Conservation (phyloP, 1,284 basidiomycete species). For the Neonothopanus nambi region DNA sequence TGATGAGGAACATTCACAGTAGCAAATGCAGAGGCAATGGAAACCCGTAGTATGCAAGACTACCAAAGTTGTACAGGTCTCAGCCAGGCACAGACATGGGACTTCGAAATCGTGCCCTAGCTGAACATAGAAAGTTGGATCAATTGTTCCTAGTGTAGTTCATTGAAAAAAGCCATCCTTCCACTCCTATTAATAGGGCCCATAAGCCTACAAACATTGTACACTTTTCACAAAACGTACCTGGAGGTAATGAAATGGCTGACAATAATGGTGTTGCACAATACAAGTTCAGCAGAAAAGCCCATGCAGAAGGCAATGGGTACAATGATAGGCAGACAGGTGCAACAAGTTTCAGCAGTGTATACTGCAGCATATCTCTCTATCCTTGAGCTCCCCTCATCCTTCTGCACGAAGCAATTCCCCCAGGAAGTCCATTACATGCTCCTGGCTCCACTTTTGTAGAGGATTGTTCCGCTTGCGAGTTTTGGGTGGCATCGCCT, state of each 20-base stretch:
- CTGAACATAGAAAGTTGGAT: not conserved
- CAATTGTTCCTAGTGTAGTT: not conserved
- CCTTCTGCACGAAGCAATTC: no score
- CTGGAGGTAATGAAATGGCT: not conserved
- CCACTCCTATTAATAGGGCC: slow-evolving; percentile 1
- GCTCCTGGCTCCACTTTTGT: no score
- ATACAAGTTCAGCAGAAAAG: not conserved
- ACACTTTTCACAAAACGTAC: not conserved
- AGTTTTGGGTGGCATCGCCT: no score
- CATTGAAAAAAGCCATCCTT: slow-evolving; percentile 1
- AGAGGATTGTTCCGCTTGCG: no score
- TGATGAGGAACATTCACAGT: slow-evolving; percentile 20
- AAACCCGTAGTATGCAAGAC: slow-evolving; percentile 20
- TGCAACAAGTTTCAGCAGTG: no score
- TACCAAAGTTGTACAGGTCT: slow-evolving; percentile 10
- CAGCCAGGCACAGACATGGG: slow-evolving; percentile 2
- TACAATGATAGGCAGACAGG: no score
- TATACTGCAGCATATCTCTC: no score
- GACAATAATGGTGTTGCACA: not conserved
- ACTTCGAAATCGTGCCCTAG: not conserved
- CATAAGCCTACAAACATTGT: not conserved
- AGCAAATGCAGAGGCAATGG: slow-evolving; percentile 22
- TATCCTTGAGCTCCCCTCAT: no score
- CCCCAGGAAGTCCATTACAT: no score
- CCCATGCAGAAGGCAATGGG: not conserved